Conservation (phyloP, 352 stramenopile genomes). For the Peronospora farinosa region DNA sequence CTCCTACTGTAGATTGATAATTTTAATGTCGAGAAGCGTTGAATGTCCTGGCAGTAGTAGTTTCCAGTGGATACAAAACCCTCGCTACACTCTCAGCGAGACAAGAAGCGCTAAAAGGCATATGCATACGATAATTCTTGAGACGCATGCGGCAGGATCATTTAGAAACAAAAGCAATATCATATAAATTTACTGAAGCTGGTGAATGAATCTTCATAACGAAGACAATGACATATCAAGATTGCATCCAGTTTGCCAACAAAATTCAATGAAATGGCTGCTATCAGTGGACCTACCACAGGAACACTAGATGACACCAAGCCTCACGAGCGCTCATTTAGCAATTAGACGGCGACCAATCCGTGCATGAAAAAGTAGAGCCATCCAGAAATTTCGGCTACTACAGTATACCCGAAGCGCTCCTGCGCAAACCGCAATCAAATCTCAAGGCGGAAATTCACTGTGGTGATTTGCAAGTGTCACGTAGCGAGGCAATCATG, state of each 20-base stretch:
- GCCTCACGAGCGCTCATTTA: background rate
- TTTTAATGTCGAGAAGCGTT: too few species aligned
- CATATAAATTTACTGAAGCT: too few species aligned
- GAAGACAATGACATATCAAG: slow-evolving; percentile 34
- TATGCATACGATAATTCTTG: too few species aligned
- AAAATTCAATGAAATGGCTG: slow-evolving; percentile 41
- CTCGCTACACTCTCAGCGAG: too few species aligned
- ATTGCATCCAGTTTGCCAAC: slow-evolving; percentile 48
- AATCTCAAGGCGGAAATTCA: too few species aligned
- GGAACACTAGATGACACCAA: slow-evolving; percentile 18
- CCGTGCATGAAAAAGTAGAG: background rate
- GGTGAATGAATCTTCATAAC: slow-evolving; percentile 17
- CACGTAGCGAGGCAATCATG: slow-evolving; percentile 50
- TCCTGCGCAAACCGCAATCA: too few species aligned
- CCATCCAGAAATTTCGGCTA: background rate
- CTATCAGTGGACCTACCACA: slow-evolving; percentile 54
- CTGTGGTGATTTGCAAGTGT: slow-evolving; percentile 2
- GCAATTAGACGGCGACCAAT: background rate
- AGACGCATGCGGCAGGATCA: too few species aligned
- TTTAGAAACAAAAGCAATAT: too few species aligned
- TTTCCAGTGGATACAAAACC: too few species aligned
- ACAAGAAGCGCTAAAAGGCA: too few species aligned
- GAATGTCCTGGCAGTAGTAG: too few species aligned
- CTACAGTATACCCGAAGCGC: slow-evolving; percentile 1
- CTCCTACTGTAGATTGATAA: too few species aligned